Base-by-base conservation (phyloP, 371 early-diverging fungal species). In the Conidiobolus incongruus region DNA sequence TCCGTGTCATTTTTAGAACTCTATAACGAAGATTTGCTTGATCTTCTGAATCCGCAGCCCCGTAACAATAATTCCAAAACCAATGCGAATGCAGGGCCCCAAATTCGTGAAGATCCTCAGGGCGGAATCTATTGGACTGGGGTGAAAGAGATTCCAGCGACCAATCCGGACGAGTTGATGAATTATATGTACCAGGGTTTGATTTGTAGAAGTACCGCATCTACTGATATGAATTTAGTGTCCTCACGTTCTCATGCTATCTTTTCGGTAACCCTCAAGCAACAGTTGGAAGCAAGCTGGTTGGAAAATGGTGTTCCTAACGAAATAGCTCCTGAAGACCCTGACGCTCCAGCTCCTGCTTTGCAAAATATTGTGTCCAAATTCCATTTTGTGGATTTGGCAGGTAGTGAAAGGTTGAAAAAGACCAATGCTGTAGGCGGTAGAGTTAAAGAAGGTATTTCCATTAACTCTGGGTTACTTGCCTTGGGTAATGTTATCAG, bases 381-480 rank as follows among this genome's bases (percentile, higher is more conserved):
- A 60, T 88, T 94, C 51, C 86, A 94, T 55, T 98, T 99, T 72
- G 99, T 99, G 32, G 99, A 99, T 70, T 62, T 99, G 52, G 99
- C 99, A 24, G 99, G 99, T 19, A 87, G 88, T 31, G 99, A 99
- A 60, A 73, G 99, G 40, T 56, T 97, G 19, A 98, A 98, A 59
- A 70, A 84, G 30, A 97, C 98, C 1, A 70, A 81, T 29, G 92
- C 96, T 1, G 80, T 76, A 38, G 98, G 97, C 12, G 93, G 87
- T 36, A 71, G 89, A 40, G 79, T 81, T 34, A 88, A 85, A 59
- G 99, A 99, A 61, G 91, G 94, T 35, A 98, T 97, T 45, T 77
- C 81, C 29, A 99, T 99, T 55, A 99, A 99, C 59, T 78, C 82
- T 11, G 98, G 99, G 5, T 72, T 99, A 7, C 66, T 97, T 29